These are phyloP conservation scores for Rubia peregrina DNA, from an alignment of 305 asterid genomes.

Conservation along the genomic window DNA sequence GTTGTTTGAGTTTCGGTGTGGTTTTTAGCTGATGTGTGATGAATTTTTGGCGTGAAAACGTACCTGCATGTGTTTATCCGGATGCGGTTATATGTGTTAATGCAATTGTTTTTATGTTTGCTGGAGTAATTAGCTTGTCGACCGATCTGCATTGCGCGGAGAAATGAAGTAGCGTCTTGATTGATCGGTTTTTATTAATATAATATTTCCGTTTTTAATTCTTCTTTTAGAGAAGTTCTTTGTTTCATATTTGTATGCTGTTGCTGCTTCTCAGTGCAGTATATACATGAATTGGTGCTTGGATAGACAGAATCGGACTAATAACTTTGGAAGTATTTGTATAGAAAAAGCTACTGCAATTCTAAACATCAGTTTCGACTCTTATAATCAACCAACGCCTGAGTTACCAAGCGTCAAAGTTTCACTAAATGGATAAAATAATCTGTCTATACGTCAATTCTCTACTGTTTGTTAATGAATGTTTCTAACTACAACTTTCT, in stretches of 20 bases:
- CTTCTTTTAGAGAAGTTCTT: not conserved
- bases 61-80: not conserved
- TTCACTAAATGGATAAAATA: not conserved
- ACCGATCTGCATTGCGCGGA: slow-evolving; percentile 12
- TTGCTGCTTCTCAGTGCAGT: not conserved
- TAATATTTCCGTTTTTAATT: not conserved
- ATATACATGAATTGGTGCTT: not conserved
- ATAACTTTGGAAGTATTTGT: not conserved
- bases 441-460: not conserved
- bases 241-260: not conserved
- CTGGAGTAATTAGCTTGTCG: not conserved
- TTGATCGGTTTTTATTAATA: not conserved
- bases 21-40: not conserved
- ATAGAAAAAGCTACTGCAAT: not conserved
- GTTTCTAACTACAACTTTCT: slow-evolving; percentile 9
- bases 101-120: not conserved
- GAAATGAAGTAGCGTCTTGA: not conserved
- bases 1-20: not conserved
- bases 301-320: not conserved
- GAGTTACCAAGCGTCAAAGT: too few relatives aligned
- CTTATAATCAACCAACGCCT: not conserved
- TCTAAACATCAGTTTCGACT: not conserved
- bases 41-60: not conserved
- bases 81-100: not conserved
- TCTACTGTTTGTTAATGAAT: not conserved